Base-by-base conservation (phyloP, 208 protist genomes). In the Leptomonas seymouri region DNA sequence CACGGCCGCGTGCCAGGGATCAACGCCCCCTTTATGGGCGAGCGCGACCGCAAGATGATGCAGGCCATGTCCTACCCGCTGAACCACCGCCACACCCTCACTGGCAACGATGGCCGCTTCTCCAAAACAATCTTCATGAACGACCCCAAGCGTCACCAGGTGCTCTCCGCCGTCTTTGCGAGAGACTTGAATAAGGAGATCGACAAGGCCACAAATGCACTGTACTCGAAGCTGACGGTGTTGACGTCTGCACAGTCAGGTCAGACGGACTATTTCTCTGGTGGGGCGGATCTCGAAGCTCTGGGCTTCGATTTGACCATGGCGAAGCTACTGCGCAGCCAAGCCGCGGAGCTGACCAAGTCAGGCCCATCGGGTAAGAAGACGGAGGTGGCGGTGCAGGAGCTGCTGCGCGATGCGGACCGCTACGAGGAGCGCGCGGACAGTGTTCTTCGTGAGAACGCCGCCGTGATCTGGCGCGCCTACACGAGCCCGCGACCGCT, bases 41-140 rank as follows among this genome's bases (percentile, higher is more conserved):
- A 97, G 67, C 83, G 91, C 57, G 93, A 97, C 67, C 82, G 81
- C 46, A 84, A 91, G 62, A 97, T 95, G 88, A 95, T 94, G 88
- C 90, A 95, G 78, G 86, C 88, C 27, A 95, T 97, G 88, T 91
- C 90, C 14, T 65, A 74, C 18, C 85, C 93, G 56, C 74, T 95
- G 9, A 94, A 93, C 78, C 65, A 71, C 39, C 74, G 87, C 60
- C 86, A 75, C 68, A 95, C 87, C 30, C 80, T 94, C 64, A 93
- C 89, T 16, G 78, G 74, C 34, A 95, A 94, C 73, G 82, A 93
- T 64, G 93, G 93, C 25, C 86, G 89, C 30, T 97, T 95, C 71
- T 93, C 86, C 31, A 94, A 94, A 51, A 90, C 86, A 6, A 83
- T 97, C 65, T 95, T 89, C 82, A 80, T 97, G 54, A 97, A 97